Evolutionary conservation across 805 yeast genomes (phyloP).

Genomic region (Metschnikowia proteae): DNA sequence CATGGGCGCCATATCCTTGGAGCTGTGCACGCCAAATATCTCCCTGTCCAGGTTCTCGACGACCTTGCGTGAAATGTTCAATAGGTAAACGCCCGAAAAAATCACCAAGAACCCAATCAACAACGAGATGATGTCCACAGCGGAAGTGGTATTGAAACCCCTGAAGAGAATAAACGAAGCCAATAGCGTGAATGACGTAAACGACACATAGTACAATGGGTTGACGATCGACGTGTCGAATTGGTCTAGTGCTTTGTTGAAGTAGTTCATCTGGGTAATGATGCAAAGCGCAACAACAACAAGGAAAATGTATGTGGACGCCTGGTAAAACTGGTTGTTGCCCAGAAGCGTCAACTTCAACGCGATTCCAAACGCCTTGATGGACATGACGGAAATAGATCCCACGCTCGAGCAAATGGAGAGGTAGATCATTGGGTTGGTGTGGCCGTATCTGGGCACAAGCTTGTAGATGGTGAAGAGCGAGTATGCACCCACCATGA

Average conservation of each 20-base stretch:
- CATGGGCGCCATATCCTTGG: conserved; percentile 57
- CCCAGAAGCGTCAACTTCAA: conserved; percentile 80
- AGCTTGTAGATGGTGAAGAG: conserved; percentile 76
- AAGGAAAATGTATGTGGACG: conserved; percentile 79
- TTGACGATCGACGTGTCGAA: conserved; percentile 90
- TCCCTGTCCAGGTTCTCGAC: conserved; percentile 50
- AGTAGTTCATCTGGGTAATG: conserved; percentile 87
- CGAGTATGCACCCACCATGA: conserved; percentile 62
- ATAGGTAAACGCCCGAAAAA: conserved; percentile 79
- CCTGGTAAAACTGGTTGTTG: conserved; percentile 81
- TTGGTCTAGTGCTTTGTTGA: conserved; percentile 89
- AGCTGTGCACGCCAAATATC: conserved; percentile 57
- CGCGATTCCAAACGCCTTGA: conserved; percentile 92
- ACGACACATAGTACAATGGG: conserved; percentile 86
- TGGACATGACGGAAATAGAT: conserved; percentile 84
- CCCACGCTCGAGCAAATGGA: conserved; percentile 90
- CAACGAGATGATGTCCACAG: conserved; percentile 75
- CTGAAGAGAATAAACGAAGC: conserved; percentile 84
- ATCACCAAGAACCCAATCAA: conserved; percentile 83
- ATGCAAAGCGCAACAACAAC: conserved; percentile 77
- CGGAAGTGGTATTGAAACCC: conserved; percentile 81
- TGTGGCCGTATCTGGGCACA: conserved; percentile 75
- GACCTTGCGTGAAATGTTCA: conserved; percentile 71
- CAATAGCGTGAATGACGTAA: conserved; percentile 80
- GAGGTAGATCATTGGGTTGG: conserved; percentile 83